A percentile compares a stretch with the other conserved stretches of the same genome.
phyloP scores from a whole-genome alignment of 2,329 filamentous ascomycete species.

The Falciphora oryzae region DNA sequence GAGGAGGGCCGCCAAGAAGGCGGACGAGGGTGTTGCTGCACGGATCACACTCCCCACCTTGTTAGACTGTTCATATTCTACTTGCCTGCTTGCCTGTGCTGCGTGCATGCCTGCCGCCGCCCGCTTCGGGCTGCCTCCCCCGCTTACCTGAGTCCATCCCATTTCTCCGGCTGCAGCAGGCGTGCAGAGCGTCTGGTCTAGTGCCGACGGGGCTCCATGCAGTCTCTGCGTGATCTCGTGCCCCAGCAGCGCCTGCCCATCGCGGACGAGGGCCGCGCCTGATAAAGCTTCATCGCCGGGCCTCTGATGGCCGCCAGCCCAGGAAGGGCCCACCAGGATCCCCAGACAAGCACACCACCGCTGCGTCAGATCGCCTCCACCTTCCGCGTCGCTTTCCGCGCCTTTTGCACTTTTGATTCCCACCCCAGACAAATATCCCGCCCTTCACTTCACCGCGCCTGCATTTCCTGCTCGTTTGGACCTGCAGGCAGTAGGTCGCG shows the following conservation, averaged over 20 bases:
- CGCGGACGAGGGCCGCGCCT: conserved; percentile 2
- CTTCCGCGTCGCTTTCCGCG: conserved; percentile 5
- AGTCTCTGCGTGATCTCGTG: conserved; percentile 8
- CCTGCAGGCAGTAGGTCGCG: not conserved
- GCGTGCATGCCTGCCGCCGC: no score
- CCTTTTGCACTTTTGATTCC: not conserved
- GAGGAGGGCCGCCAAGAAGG: not conserved
- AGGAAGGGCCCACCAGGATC: conserved; percentile 6
- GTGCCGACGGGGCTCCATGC: not conserved
- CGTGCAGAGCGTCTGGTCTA: not conserved
- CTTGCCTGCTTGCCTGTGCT: no score
- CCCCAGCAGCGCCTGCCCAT: conserved; percentile 5
- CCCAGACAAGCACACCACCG: not conserved
- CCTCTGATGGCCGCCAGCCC: no score
- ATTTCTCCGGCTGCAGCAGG: not conserved
- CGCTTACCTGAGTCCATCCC: not conserved
- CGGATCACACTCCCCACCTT: not conserved
- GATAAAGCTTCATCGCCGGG: conserved; percentile 6
- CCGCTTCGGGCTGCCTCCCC: not conserved
- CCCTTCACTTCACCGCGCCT: not conserved
- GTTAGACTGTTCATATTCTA: no score
- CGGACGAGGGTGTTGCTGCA: not conserved
- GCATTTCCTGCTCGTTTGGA: not conserved
- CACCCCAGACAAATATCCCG: not conserved
- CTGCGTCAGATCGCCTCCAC: not conserved